Evolutionary conservation across 805 yeast genomes (phyloP).

Genomic region (Ogataea allantospora): DNA sequence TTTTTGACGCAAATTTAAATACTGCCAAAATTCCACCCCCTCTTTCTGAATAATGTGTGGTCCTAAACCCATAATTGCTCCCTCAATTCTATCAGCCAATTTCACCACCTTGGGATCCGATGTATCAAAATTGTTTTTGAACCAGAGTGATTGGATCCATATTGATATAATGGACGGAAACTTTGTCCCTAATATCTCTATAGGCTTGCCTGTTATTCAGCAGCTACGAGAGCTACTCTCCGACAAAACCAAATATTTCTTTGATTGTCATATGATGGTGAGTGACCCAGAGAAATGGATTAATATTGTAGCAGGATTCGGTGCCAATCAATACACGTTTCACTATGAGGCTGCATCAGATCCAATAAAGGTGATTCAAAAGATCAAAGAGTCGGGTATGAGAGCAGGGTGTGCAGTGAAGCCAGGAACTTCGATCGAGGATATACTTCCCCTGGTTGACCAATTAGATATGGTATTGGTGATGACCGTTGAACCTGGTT

Average conservation of each 20-base stretch:
- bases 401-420: conserved; percentile 92
- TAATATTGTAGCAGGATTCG: conserved; percentile 84
- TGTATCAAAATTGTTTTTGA: conserved; percentile 72
- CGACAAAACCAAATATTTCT: conserved; percentile 37
- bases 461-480: conserved; percentile 90
- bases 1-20: background rate
- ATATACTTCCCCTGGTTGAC: conserved; percentile 68
- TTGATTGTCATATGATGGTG: conserved; percentile 99
- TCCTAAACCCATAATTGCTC: conserved; percentile 78
- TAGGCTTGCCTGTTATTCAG: conserved; percentile 63
- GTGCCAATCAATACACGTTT: conserved; percentile 95
- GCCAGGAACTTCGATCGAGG: conserved; percentile 89
- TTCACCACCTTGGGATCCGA: conserved; percentile 86
- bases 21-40: too few relatives aligned
- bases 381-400: conserved; percentile 79
- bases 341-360: conserved; percentile 90
- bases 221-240: conserved; percentile 33
- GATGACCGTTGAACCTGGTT: conserved; percentile 99
- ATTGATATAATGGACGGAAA: conserved; percentile 98
- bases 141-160: conserved; percentile 95
- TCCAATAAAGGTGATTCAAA: conserved; percentile 68
- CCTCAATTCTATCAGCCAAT: conserved; percentile 89
- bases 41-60: conserved; percentile 40
- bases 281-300: conserved; percentile 92
- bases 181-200: conserved; percentile 92